phyloP scores from a whole-genome alignment of 495 filamentous ascomycete species.

The Aspergillus egyptiacus region DNA sequence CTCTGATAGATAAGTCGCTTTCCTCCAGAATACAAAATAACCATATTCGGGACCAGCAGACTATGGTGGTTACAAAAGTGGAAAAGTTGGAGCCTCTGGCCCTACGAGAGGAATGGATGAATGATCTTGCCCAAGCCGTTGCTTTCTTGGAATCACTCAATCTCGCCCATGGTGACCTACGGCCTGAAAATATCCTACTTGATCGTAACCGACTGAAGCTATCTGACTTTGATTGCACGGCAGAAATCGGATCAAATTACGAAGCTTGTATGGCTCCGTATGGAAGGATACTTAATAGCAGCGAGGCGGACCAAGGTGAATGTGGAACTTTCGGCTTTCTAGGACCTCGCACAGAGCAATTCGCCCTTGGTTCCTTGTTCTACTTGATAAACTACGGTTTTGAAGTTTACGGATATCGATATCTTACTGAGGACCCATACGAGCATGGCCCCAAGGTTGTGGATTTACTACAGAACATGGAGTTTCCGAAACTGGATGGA shows the following conservation, averaged over 20 bases:
- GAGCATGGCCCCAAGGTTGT: conserved; percentile 32
- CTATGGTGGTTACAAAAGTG: conserved; percentile 24
- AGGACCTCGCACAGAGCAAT: conserved; percentile 33
- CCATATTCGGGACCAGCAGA: conserved; percentile 21
- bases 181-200: conserved; percentile 28
- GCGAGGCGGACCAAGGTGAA: conserved; percentile 20
- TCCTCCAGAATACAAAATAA: conserved; percentile 23
- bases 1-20: conserved; percentile 19
- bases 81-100: conserved; percentile 27
- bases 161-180: conserved; percentile 32
- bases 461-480: conserved; percentile 30
- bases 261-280: conserved; percentile 27
- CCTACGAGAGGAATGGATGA: conserved; percentile 35
- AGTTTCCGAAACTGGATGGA: conserved; percentile 30
- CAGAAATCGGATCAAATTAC: conserved; percentile 23
- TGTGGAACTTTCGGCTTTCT: conserved; percentile 26
- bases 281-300: conserved; percentile 22
- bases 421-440: conserved; percentile 29
- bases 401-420: conserved; percentile 31
- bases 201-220: conserved; percentile 24
- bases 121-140: conserved; percentile 33
- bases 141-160: conserved; percentile 36
- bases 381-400: conserved; percentile 35
- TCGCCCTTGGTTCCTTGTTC: conserved; percentile 34
- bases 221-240: conserved; percentile 27